Evolutionary conservation across 345 rosid genomes (phyloP).

Genomic region (Sapria himalayana): DNA sequence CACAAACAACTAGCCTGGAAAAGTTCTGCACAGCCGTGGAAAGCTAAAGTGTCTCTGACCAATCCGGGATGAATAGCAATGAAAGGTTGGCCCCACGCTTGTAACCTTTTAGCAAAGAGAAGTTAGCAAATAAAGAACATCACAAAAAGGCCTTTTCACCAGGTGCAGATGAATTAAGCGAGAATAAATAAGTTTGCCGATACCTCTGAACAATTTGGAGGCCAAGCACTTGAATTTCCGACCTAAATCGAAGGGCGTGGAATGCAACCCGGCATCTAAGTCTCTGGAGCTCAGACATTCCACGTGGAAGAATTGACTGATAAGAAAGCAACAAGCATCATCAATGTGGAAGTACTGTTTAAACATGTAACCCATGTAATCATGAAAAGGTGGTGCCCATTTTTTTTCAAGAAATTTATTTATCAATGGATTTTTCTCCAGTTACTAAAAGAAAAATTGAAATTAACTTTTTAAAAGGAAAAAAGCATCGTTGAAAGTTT

Average conservation of each 20-base stretch:
- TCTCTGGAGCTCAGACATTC: constrained; percentile 75
- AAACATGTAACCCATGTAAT: too few species aligned
- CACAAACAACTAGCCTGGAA: constrained; percentile 44
- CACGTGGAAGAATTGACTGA: constrained; percentile 63
- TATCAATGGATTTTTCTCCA: too few species aligned
- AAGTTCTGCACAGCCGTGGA: constrained; percentile 96
- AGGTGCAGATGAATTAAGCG: constrained; percentile 3
- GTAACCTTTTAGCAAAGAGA: constrained; percentile 31
- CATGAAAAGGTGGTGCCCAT: too few species aligned
- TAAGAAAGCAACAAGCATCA: constrained; percentile 11
- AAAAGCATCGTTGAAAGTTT: too few species aligned
- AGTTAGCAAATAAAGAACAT: constrained; percentile 6
- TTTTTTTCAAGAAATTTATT: too few species aligned
- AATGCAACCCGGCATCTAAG: constrained; percentile 94
- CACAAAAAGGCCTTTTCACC: too few species aligned
- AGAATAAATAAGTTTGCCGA: constrained; percentile 1
- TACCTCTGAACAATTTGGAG: constrained; percentile 78
- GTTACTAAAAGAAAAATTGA: too few species aligned
- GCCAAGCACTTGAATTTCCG: constrained; percentile 62
- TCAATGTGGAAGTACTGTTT: too few species aligned
- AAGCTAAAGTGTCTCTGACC: constrained; percentile 63
- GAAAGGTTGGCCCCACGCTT: constrained; percentile 57
- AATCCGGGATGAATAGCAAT: constrained; percentile 84
- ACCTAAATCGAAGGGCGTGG: constrained; percentile 84
- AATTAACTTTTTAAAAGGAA: too few species aligned